Evolutionary conservation across 2,329 filamentous ascomycete species (phyloP).

Genomic region (Paraconiothyrium sp.): DNA sequence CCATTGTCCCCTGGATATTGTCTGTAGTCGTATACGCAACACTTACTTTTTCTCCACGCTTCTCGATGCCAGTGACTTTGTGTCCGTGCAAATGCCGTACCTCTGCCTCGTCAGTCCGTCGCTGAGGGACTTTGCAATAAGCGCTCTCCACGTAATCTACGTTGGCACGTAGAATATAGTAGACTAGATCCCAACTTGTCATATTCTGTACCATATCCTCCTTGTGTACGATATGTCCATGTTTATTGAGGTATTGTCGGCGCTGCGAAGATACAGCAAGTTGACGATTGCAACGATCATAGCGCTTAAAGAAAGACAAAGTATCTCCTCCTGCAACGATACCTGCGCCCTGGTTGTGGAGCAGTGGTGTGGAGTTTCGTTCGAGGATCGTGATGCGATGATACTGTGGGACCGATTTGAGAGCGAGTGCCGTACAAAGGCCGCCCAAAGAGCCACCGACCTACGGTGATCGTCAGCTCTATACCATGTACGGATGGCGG

Average conservation of each 20-base stretch:
- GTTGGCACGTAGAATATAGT: constrained; percentile 43
- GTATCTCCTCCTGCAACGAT: constrained; percentile 45
- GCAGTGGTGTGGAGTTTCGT: constrained; percentile 38
- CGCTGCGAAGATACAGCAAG: constrained; percentile 37
- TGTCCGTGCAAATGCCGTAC: constrained; percentile 37
- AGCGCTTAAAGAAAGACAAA: constrained; percentile 40
- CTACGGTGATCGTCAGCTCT: constrained; percentile 26
- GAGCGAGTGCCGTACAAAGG: constrained; percentile 38
- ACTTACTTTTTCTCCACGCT: constrained; percentile 26
- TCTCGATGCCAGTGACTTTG: constrained; percentile 34
- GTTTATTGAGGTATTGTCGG: constrained; percentile 39
- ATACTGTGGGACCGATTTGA: constrained; percentile 36
- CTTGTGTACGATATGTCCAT: constrained; percentile 39
- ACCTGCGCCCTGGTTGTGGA: constrained; percentile 47
- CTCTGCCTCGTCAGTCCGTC: constrained; percentile 18
- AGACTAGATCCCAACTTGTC: constrained; percentile 49
- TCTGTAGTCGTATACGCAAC: constrained; percentile 32
- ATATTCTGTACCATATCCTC: constrained; percentile 46
- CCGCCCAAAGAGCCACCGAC: constrained; percentile 44
- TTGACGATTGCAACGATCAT: constrained; percentile 34
- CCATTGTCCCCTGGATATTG: constrained; percentile 25
- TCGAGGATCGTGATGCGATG: constrained; percentile 43
- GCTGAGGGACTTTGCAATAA: constrained; percentile 35
- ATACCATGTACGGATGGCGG: neutral
- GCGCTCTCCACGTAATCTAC: constrained; percentile 40